These are phyloP conservation scores for Candida ortonii DNA, from an alignment of 805 yeast species.

Conservation along the genomic window DNA sequence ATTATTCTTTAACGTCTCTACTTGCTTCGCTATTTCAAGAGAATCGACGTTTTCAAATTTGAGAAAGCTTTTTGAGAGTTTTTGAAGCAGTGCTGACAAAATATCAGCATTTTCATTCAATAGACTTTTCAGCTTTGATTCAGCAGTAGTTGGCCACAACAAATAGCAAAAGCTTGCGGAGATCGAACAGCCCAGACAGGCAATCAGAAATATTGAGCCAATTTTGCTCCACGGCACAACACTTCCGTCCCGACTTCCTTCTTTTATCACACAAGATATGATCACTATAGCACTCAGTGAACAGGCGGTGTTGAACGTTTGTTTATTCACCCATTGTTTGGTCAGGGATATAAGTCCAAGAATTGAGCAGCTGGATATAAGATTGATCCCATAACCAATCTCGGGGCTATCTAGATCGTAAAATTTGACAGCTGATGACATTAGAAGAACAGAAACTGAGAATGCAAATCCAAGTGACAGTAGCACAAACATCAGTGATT, in stretches of 20 bases:
- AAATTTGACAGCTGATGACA: slow-evolving; percentile 47
- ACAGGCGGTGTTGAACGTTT: slow-evolving; percentile 78
- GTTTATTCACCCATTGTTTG: slow-evolving; percentile 64
- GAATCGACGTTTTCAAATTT: slow-evolving; percentile 44
- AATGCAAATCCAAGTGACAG: slow-evolving; percentile 54
- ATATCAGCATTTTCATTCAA: slow-evolving; percentile 51
- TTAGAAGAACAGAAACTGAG: slow-evolving; percentile 48
- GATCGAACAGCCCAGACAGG: slow-evolving; percentile 55
- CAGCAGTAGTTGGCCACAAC: slow-evolving; percentile 63
- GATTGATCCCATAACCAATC: slow-evolving; percentile 50
- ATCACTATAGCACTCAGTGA: slow-evolving; percentile 70
- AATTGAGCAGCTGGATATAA: slow-evolving; percentile 50
- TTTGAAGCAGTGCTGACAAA: slow-evolving; percentile 48
- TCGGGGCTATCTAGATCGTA: slow-evolving; percentile 37
- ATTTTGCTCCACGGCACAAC: slow-evolving; percentile 54
- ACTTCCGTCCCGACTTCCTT: slow-evolving; percentile 62
- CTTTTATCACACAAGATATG: slow-evolving; percentile 69
- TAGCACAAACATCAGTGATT: slow-evolving; percentile 61
- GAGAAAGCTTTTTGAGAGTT: slow-evolving; percentile 47
- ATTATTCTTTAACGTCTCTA: slow-evolving; percentile 39
- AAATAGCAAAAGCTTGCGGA: slow-evolving; percentile 60
- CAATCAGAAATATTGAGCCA: slow-evolving; percentile 53
- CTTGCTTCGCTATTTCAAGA: slow-evolving; percentile 37
- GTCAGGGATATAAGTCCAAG: slow-evolving; percentile 66
- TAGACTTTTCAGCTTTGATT: slow-evolving; percentile 39